Conservation (phyloP, 2,329 filamentous ascomycete species). For the Aspergillus flavus region DNA sequence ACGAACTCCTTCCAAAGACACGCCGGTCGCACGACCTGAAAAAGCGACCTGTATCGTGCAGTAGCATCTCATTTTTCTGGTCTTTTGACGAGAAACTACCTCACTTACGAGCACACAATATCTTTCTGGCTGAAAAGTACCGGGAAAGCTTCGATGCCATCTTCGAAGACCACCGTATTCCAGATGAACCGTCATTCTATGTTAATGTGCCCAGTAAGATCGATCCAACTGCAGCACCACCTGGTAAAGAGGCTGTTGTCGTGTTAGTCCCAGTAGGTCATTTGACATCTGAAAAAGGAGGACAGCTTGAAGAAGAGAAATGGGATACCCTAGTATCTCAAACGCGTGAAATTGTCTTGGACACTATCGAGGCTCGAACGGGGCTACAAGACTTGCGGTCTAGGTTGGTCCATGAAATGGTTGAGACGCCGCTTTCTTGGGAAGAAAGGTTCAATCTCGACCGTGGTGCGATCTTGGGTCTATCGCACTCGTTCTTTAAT, state of each 20-base stretch:
- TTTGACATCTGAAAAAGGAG: slow-evolving; percentile 17
- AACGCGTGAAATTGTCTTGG: background rate
- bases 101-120: slow-evolving; percentile 71
- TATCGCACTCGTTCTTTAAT: slow-evolving; percentile 70
- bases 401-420: slow-evolving; percentile 61
- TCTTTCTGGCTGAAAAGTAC: slow-evolving; percentile 75
- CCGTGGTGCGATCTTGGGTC: slow-evolving; percentile 71
- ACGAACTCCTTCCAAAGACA: background rate
- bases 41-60: slow-evolving; percentile 64
- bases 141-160: slow-evolving; percentile 74
- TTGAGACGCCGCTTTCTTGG: slow-evolving; percentile 70
- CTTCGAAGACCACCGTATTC: slow-evolving; percentile 69
- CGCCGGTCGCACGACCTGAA: background rate
- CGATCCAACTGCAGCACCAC: slow-evolving; percentile 68
- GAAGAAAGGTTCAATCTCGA: slow-evolving; percentile 71
- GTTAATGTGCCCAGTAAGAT: slow-evolving; percentile 74
- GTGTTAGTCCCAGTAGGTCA: slow-evolving; percentile 75
- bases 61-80: slow-evolving; percentile 77
- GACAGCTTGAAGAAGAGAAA: background rate
- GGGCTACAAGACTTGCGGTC: slow-evolving; percentile 52
- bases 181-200: slow-evolving; percentile 72
- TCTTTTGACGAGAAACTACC: slow-evolving; percentile 48
- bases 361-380: slow-evolving; percentile 56
- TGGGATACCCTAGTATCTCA: background rate
- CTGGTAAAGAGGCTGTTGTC: slow-evolving; percentile 66